Conservation (phyloP, 352 stramenopile species). For the Phytophthora crassamura region DNA sequence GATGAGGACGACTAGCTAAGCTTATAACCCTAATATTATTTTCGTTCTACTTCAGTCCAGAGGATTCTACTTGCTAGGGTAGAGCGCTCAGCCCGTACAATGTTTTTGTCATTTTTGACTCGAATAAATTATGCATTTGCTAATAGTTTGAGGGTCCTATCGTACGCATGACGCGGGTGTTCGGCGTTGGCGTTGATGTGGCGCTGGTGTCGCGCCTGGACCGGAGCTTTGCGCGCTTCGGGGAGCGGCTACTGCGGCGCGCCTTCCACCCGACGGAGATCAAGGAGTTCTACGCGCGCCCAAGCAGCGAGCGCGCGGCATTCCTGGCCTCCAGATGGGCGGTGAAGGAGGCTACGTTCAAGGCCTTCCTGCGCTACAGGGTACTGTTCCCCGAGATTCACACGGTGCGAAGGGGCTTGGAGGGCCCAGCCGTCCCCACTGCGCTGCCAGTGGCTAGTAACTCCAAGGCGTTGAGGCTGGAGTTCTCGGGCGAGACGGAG, state of each 20-base stretch:
- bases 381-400: slow-evolving; percentile 83
- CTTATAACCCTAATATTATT: slow-evolving; percentile 26
- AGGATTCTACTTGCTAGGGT: too few species aligned
- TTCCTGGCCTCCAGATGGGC: slow-evolving; percentile 87
- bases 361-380: slow-evolving; percentile 82
- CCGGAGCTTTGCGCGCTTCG: slow-evolving; percentile 58
- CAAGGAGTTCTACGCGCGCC: slow-evolving; percentile 57
- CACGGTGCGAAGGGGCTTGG: slow-evolving; percentile 19
- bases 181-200: slow-evolving; percentile 80
- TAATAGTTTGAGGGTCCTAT: too few species aligned
- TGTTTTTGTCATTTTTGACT: too few species aligned
- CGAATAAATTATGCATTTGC: too few species aligned
- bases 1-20: slow-evolving; percentile 43
- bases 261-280: slow-evolving; percentile 78
- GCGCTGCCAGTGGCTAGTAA: slow-evolving; percentile 36
- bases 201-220: slow-evolving; percentile 66
- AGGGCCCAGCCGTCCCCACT: slow-evolving; percentile 24
- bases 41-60: neutral
- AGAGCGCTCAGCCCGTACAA: too few species aligned
- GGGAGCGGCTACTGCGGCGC: slow-evolving; percentile 64
- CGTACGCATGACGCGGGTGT: slow-evolving; percentile 49
- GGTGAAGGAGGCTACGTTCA: slow-evolving; percentile 85
- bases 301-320: slow-evolving; percentile 38
- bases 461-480: slow-evolving; percentile 50
- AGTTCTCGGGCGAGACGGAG: slow-evolving; percentile 69